A percentile compares a stretch with the other conserved stretches of the same genome.
Evolutionary conservation across 495 filamentous ascomycete species (phyloP).

Genomic region (Xylaria scruposa): DNA sequence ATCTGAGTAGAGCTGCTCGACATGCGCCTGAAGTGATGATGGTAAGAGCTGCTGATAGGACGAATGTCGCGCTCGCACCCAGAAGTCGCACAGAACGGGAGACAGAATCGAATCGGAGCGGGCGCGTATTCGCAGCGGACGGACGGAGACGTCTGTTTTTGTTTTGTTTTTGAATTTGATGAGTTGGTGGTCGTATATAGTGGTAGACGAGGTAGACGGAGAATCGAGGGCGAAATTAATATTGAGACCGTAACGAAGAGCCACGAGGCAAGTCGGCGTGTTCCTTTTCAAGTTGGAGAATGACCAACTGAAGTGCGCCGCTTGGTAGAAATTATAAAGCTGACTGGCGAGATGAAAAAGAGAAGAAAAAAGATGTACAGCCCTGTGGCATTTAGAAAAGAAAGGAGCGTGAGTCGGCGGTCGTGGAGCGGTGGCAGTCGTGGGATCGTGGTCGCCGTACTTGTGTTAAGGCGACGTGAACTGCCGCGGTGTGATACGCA

Average conservation of each 20-base stretch:
- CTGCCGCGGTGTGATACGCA: neutral
- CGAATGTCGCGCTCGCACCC: conserved; percentile 26
- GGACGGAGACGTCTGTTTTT: neutral
- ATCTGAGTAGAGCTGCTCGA: conserved; percentile 25
- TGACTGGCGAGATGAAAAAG: neutral
- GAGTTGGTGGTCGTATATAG: neutral
- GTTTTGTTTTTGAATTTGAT: neutral
- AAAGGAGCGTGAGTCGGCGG: neutral
- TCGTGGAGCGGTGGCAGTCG: neutral
- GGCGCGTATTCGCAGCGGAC: neutral
- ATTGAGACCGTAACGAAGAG: neutral
- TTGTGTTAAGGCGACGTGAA: conserved; percentile 5
- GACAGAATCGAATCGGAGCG: neutral
- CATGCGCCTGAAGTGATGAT: conserved; percentile 36
- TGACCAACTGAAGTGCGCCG: neutral
- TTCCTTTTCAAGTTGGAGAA: neutral
- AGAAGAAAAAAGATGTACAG: neutral
- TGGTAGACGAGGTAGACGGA: neutral
- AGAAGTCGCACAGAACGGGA: neutral
- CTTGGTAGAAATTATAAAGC: neutral
- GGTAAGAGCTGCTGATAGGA: neutral
- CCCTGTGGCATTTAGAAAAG: neutral
- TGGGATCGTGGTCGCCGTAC: neutral
- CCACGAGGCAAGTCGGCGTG: neutral
- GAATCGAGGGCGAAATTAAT: neutral